phyloP scores from a whole-genome alignment of 2,329 filamentous ascomycete species.

The Alternaria dauci region DNA sequence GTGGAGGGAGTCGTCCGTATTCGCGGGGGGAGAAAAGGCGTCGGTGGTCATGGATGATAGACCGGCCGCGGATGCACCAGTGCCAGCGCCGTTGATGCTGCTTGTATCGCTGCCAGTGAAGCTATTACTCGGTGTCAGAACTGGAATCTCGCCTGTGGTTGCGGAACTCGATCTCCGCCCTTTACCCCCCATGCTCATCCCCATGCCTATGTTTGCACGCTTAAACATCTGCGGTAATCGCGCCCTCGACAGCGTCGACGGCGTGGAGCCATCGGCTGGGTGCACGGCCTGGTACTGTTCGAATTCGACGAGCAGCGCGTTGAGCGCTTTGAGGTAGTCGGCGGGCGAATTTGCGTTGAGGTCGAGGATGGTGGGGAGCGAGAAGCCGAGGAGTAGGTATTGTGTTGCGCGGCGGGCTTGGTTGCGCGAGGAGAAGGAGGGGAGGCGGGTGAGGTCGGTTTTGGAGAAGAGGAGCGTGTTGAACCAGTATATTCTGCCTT shows the following conservation, averaged over 20 bases:
- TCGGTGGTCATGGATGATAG: too few relatives aligned
- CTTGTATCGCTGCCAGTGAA: constrained; percentile 36
- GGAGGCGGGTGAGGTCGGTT: constrained; percentile 78
- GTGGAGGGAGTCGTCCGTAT: constrained; percentile 36
- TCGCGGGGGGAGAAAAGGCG: constrained; percentile 39
- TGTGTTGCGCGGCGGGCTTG: constrained; percentile 91
- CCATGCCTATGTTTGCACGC: constrained; percentile 48
- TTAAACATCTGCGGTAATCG: constrained; percentile 69
- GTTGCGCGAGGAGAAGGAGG: constrained; percentile 85
- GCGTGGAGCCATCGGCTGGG: constrained; percentile 74
- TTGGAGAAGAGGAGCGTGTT: constrained; percentile 94
- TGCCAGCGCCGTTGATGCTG: not conserved
- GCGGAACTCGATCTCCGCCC: constrained; percentile 64
- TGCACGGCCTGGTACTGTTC: constrained; percentile 92
- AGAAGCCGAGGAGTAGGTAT: constrained; percentile 90
- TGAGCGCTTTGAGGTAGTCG: constrained; percentile 88
- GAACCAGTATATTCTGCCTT: constrained; percentile 97
- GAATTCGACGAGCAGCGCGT: constrained; percentile 87
- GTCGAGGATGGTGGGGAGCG: constrained; percentile 87
- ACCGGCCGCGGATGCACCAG: too few relatives aligned
- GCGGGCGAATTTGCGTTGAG: constrained; percentile 79
- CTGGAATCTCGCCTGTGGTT: constrained; percentile 56
- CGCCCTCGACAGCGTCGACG: constrained; percentile 76
- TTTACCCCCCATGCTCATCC: constrained; percentile 45
- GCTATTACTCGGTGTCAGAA: constrained; percentile 27